Base-by-base conservation (phyloP, 352 stramenopile species). In the Phytopythium helicoides region DNA sequence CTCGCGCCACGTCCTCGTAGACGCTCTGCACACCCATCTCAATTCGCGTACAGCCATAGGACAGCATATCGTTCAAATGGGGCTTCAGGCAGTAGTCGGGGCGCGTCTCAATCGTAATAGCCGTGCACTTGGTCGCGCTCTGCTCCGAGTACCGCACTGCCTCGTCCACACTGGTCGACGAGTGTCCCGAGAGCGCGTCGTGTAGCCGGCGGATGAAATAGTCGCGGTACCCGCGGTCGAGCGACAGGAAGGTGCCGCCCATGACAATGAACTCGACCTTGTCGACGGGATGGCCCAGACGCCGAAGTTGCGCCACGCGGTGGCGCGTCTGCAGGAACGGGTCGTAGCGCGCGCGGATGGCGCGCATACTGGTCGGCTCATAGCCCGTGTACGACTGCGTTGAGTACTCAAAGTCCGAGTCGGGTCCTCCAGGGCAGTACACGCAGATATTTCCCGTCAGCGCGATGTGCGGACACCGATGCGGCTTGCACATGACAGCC, bases 201-300 rank as follows among this genome's bases (percentile, higher is more conserved):
- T 99, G 95, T 22, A 99, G 64, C 62, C 97, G 98, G 4, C 92
- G 81, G 65, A 98, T 97, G 56, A 99, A 99, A 40, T 89, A 98
- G 76, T 98, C 95, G 41, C 97, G 94, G 65, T 99, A 98, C 6
- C 75, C 69, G 36, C 83, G 79, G 63, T 98, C 90, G 21, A 99
- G 73, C 58, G 83, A 97, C 42, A 98, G 76, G 72, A 99, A 99
- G 33, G 96, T 99, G 45, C 96, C 96, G 33, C 96, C 96, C 95
- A 99, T 98, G 46, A 99, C 94, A 56, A 99, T 98, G 60, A 98
- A 98, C 66, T 99, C 96, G 58, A 89, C 79, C 77, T 99, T 99
- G 69, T 98, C 95, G 11, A 98, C 94, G 7, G 71, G 87, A 65
- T 99, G 96, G 19, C 95, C 96, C 2, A 96, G 66, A 12, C 77